phyloP scores from a whole-genome alignment of 345 rosid species.

The Angophora floribunda region DNA sequence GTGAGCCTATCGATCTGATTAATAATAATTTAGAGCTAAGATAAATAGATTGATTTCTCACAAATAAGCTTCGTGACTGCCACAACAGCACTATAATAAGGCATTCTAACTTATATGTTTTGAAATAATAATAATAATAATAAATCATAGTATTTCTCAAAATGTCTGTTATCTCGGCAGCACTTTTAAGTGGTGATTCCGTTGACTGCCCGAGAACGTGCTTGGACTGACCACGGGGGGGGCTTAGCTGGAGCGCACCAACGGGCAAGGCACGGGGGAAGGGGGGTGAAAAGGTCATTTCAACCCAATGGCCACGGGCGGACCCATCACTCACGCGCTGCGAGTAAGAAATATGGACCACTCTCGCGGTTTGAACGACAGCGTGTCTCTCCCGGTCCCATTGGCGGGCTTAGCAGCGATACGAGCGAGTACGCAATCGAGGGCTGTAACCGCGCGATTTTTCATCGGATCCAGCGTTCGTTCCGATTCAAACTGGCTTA shows the following conservation, averaged over 20 bases:
- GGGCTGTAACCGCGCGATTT: not conserved
- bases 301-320: rapidly evolving
- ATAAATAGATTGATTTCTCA: not conserved
- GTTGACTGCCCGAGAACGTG: not conserved
- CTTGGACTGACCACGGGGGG: not conserved
- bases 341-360: not conserved
- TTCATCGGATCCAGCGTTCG: not conserved
- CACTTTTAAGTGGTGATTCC: not conserved
- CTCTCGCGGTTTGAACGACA: not conserved
- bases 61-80: not conserved
- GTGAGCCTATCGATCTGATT: not conserved
- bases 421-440: not conserved
- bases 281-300: not conserved
- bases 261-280: too few species aligned
- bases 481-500: not conserved
- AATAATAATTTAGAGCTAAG: not conserved
- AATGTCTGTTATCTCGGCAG: not conserved
- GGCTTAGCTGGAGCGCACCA: not conserved
- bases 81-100: not conserved
- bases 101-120: not conserved
- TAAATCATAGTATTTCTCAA: not conserved
- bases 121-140: not conserved
- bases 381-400: not conserved
- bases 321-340: not conserved
- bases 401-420: not conserved